A percentile compares a stretch with the other conserved stretches of the same genome.
Evolutionary conservation across 495 filamentous ascomycete genomes (phyloP).

Genomic region (Podospora pseudopauciseta): DNA sequence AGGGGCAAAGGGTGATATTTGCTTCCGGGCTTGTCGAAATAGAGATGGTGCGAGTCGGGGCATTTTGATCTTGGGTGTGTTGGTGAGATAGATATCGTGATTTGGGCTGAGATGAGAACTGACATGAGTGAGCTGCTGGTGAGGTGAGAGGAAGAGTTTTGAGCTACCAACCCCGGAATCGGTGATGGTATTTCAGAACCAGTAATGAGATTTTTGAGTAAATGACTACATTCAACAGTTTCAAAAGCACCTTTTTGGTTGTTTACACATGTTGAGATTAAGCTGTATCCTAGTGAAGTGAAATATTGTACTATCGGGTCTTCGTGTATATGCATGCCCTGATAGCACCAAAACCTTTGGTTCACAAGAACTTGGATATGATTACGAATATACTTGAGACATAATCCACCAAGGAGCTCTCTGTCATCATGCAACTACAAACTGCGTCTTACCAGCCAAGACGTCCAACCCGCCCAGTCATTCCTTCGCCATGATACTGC

Average conservation of each 20-base stretch:
- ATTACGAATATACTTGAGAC: background rate
- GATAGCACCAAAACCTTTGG: background rate
- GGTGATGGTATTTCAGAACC: too few species aligned
- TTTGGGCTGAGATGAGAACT: background rate
- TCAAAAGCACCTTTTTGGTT: too few species aligned
- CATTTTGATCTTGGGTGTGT: conserved; percentile 48
- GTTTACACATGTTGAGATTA: too few species aligned
- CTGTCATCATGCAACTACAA: conserved; percentile 8
- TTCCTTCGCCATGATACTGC: background rate
- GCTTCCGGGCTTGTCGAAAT: conserved; percentile 53
- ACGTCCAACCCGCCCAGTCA: background rate
- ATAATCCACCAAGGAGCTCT: background rate
- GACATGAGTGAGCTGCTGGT: background rate
- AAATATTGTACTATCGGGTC: background rate
- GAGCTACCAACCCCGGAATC: background rate
- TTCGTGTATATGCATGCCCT: background rate
- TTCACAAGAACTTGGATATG: background rate
- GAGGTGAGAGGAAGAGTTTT: background rate
- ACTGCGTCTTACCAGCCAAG: background rate
- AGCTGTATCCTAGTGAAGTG: background rate
- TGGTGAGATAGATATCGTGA: background rate
- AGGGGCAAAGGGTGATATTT: conserved; percentile 57
- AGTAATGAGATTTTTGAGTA: too few species aligned
- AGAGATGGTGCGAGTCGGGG: conserved; percentile 65
- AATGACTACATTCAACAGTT: too few species aligned